Evolutionary conservation across 2,329 filamentous ascomycete species (phyloP).

Genomic region (Fusarium circinatum): DNA sequence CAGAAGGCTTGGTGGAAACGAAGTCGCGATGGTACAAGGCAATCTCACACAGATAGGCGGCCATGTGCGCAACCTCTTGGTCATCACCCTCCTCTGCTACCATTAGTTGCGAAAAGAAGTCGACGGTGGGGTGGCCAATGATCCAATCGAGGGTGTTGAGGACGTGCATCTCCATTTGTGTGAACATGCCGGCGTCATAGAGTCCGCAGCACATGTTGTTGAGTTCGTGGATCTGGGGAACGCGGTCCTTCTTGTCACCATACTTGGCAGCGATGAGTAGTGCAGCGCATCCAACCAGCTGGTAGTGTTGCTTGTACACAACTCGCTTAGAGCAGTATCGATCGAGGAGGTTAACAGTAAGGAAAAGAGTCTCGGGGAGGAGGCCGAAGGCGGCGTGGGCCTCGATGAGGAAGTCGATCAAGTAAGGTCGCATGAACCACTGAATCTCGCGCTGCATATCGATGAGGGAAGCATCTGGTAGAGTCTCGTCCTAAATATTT

Average conservation of each 20-base stretch:
- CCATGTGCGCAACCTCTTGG: constrained; percentile 92
- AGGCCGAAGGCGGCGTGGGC: constrained; percentile 95
- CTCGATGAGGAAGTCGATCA: constrained; percentile 98
- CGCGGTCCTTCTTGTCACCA: constrained; percentile 96
- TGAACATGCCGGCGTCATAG: constrained; percentile 99
- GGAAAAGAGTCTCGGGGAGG: constrained; percentile 92
- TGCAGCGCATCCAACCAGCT: constrained; percentile 94
- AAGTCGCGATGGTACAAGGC: constrained; percentile 97
- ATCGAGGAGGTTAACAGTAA: constrained; percentile 95
- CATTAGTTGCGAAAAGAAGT: constrained; percentile 90
- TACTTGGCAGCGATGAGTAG: constrained; percentile 98
- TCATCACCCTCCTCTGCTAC: constrained; percentile 82
- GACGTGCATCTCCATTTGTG: constrained; percentile 99
- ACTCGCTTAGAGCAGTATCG: constrained; percentile 97
- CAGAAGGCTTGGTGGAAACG: constrained; percentile 89
- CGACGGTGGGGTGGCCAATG: constrained; percentile 94
- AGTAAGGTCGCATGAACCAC: constrained; percentile 99
- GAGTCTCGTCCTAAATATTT: constrained; percentile 73
- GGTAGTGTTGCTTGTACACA: constrained; percentile 99
- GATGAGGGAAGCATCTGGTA: constrained; percentile 96
- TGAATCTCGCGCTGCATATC: constrained; percentile 99
- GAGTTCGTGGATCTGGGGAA: constrained; percentile 96
- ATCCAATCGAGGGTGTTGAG: constrained; percentile 97
- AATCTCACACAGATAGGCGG: constrained; percentile 93
- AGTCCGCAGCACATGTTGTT: constrained; percentile 99